These are phyloP conservation scores for Epichloe typhina DNA, from an alignment of 2,329 filamentous ascomycete genomes.

Conservation along the genomic window DNA sequence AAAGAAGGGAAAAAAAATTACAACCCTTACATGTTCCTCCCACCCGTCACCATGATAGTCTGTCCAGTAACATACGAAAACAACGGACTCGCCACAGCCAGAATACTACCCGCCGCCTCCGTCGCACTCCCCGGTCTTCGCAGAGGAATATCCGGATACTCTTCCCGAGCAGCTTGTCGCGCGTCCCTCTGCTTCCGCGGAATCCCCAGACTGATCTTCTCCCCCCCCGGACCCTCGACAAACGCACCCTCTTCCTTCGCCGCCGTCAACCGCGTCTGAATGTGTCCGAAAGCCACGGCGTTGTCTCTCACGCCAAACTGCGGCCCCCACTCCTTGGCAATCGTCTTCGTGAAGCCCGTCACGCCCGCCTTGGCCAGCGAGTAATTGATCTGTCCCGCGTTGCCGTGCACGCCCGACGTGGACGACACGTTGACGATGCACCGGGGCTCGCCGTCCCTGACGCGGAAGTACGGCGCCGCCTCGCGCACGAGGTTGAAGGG, in stretches of 20 bases:
- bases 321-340: conserved; percentile 86
- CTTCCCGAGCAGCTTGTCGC: conserved; percentile 19
- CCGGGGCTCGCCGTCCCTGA: conserved; percentile 67
- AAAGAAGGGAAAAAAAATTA: not conserved
- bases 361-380: conserved; percentile 75
- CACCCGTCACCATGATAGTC: conserved; percentile 77
- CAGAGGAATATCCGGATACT: conserved; percentile 61
- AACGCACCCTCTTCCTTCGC: conserved; percentile 78
- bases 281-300: conserved; percentile 73
- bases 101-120: conserved; percentile 65
- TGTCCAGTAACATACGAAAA: conserved; percentile 79
- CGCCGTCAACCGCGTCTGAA: conserved; percentile 66
- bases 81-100: conserved; percentile 69
- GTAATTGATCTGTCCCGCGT: conserved; percentile 87
- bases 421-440: conserved; percentile 75
- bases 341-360: conserved; percentile 71
- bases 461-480: conserved; percentile 75
- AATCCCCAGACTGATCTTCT: conserved; percentile 63
- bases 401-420: conserved; percentile 72
- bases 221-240: conserved; percentile 60
- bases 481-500: conserved; percentile 74
- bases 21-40: conserved; percentile 41
- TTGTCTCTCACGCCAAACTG: conserved; percentile 71
- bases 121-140: conserved; percentile 63
- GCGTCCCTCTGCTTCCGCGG: conserved; percentile 42